Evolutionary conservation across 164 flowering plant species (phyloP), one percentile per base, ranked within the genome.

Genomic region (Santalum album): DNA sequence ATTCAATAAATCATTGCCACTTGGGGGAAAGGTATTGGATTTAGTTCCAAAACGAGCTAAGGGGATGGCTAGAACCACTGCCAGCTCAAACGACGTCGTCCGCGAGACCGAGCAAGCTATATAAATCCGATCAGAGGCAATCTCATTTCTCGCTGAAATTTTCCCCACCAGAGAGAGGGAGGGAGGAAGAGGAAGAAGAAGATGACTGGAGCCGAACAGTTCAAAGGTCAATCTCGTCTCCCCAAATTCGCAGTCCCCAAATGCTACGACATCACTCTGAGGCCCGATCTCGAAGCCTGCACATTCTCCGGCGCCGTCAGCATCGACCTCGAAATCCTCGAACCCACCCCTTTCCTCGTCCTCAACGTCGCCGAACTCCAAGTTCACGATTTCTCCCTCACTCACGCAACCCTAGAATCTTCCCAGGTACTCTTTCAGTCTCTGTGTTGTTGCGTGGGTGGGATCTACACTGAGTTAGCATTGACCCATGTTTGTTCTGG

Each of bases 281-380:
- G 59, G 34, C 78, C 78, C 2, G 81, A 73, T 63, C 76, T 76
- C 48, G 7, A 34, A 52, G 57, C 68, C 45, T 76, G 78, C 64
- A 61, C 35, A 12, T 74, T 77, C 71, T 12, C 58, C 52, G 81
- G 78, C 32, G 29, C 69, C 40, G 69, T 71, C 50, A 16, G 59
- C 35, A 55, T 74, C 61, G 76, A 71, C 54, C 32, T 77, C 52
- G 74, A 74, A 29, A 43, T 77, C 60, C 58, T 77, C 46, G 32
- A 46, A 21, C 69, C 55, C n/a, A 73, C 81, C 16, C 16, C 26
- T 16, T 77, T 69, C 60, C 34, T 77, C 59, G 81, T 77, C 51
- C 70, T 77, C 61, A 77, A 73, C 64, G 78, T 78, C 44, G 76
- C 78, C 42, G 81, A 77, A 0, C 81, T 77, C 52, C 39, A 70